Evolutionary conservation across 768 basidiomycete species (phyloP).

Genomic region (Gautieria morchelliformis): DNA sequence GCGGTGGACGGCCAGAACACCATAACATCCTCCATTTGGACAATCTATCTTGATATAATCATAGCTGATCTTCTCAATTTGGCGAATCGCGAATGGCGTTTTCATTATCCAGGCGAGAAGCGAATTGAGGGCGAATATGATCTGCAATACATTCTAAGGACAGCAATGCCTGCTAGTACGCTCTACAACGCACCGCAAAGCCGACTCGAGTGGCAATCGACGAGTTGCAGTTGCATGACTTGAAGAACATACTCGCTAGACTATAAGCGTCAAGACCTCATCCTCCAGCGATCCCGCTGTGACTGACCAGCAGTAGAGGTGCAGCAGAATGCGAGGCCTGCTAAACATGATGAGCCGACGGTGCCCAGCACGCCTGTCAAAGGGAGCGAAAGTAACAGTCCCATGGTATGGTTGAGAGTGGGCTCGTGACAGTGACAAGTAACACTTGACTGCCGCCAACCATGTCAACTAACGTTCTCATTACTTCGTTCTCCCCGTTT

Average conservation of each 20-base stretch:
- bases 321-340: slow-evolving; percentile 75
- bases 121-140: slow-evolving; percentile 93
- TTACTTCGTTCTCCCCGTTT: slow-evolving; percentile 55
- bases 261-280: slow-evolving; percentile 2
- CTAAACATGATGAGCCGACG: slow-evolving; percentile 76
- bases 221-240: slow-evolving; percentile 98
- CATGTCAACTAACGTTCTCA: slow-evolving; percentile 44
- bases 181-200: slow-evolving; percentile 60
- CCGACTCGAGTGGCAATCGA: slow-evolving; percentile 96
- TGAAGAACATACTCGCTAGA: slow-evolving; percentile 92
- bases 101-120: slow-evolving; percentile 97
- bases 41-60: slow-evolving; percentile 99
- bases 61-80: slow-evolving; percentile 86
- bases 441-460: neutral
- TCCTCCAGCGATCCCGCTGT: neutral
- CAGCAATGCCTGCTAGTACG: neutral
- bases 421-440: neutral
- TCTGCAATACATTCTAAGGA: slow-evolving; percentile 31
- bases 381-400: slow-evolving; percentile 64
- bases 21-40: slow-evolving; percentile 86
- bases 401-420: slow-evolving; percentile 39
- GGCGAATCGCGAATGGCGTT: slow-evolving; percentile 75
- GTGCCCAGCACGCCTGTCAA: slow-evolving; percentile 57
- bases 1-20: slow-evolving; percentile 92
- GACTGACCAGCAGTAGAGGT: slow-evolving; percentile 71